These are phyloP conservation scores for Tetrahymena borealis DNA, from an alignment of 73 alveolate species.

Conservation along the genomic window DNA sequence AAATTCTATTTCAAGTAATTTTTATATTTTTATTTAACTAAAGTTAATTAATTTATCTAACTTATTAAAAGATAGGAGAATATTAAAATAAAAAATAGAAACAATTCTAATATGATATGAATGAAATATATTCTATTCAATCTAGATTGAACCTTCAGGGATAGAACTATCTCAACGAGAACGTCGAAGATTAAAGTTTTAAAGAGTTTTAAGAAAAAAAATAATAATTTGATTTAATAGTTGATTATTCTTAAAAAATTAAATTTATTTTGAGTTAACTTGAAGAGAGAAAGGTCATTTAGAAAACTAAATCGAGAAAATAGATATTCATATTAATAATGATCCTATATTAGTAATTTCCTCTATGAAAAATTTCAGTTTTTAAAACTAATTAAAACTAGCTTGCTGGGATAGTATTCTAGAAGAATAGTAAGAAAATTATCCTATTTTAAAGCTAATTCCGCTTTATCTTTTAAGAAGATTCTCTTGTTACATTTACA, in stretches of 20 bases:
- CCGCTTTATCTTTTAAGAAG: neutral
- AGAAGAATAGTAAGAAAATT: neutral
- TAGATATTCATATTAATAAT: neutral
- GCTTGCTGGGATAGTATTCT: neutral
- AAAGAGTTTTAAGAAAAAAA: neutral
- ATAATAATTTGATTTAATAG: neutral
- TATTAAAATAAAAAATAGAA: too few species aligned
- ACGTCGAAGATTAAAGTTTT: neutral
- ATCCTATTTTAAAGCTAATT: neutral
- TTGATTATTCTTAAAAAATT: neutral
- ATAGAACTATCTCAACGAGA: neutral
- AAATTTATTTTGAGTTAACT: neutral
- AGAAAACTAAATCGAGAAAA: neutral
- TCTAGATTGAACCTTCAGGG: neutral
- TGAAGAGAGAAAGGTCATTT: neutral
- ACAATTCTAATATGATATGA: neutral
- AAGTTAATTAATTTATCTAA: too few species aligned
- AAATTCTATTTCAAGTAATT: neutral
- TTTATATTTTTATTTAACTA: too few species aligned
- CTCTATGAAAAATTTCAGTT: neutral
- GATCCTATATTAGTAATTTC: neutral
- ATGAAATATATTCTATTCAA: neutral
- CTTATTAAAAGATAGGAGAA: too few species aligned
- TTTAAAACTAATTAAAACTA: neutral
- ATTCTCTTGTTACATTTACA: neutral